Percentiles rank a stretch among this genome's conserved stretches.
phyloP scores from a whole-genome alignment of 805 yeast genomes.

The Myxozyma sirexii region DNA sequence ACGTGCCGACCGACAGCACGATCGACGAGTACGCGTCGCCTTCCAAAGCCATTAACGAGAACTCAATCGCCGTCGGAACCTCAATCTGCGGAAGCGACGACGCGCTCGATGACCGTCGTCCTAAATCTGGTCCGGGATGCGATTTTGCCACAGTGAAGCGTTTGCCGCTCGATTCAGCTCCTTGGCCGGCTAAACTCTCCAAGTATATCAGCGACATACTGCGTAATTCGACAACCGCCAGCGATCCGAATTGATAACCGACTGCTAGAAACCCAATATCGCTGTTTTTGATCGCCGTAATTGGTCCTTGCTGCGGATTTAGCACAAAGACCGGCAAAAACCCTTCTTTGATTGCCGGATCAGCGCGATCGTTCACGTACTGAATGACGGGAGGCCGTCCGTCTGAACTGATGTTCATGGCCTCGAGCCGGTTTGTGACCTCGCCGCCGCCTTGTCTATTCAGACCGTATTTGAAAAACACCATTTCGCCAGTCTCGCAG shows the following conservation, averaged over 20 bases:
- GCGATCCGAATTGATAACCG: slow-evolving; percentile 74
- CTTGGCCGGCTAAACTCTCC: slow-evolving; percentile 13
- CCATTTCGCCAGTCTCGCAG: slow-evolving; percentile 69
- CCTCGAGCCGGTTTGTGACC: slow-evolving; percentile 5
- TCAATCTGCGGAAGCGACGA: slow-evolving; percentile 16
- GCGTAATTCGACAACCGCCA: slow-evolving; percentile 75
- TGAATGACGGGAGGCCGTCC: slow-evolving; percentile 21
- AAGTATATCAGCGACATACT: slow-evolving; percentile 51
- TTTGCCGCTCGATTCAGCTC: slow-evolving; percentile 12
- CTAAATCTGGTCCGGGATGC: background rate
- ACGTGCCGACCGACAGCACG: slow-evolving; percentile 73
- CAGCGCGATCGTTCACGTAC: slow-evolving; percentile 14
- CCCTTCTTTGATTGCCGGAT: slow-evolving; percentile 49
- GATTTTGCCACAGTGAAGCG: background rate
- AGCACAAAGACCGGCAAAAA: slow-evolving; percentile 59
- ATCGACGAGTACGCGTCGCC: slow-evolving; percentile 74
- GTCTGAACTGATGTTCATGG: slow-evolving; percentile 9
- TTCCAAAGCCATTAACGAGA: slow-evolving; percentile 69
- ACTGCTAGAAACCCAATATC: slow-evolving; percentile 82
- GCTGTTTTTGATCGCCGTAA: slow-evolving; percentile 67
- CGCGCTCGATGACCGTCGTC: background rate
- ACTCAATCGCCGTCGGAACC: slow-evolving; percentile 63
- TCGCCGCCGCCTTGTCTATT: slow-evolving; percentile 43
- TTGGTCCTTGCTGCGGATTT: slow-evolving; percentile 50
- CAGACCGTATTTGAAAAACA: slow-evolving; percentile 68